Base-by-base conservation (phyloP, 2,329 filamentous ascomycete species). In the Sphaerulina musiva region DNA sequence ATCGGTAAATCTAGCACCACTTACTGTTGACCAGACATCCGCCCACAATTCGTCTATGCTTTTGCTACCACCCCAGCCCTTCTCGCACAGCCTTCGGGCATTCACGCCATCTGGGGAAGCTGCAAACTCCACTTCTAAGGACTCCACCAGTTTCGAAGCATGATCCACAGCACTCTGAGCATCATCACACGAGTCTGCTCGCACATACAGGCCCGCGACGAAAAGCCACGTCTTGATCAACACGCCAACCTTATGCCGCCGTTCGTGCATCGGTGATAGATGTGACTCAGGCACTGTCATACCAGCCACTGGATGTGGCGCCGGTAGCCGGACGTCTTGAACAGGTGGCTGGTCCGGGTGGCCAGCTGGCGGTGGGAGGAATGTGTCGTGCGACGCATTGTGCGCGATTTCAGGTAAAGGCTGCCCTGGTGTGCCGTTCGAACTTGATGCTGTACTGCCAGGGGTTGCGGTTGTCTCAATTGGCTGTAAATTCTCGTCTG, bases 221-320 rank as follows among this genome's bases (percentile, higher is more conserved):
- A 93, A 86, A 7, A 96, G 77, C 93, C 93, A 98, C 32, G 96
- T 84, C 60, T 85, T 86, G 17, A 90, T 76, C 12, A 98, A 71
- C 9, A 84, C 67, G 4, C 76, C 75, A 10, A 82, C 72, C 12
- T 76, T 78, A 54, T 82, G 79, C 51, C 77, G 78, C 48, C 80
- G 76, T 47, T 77, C 74, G 57, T 80, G 76, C 7, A 74, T 58
- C 17, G 72, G 69, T 2, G 78, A 72, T 54, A 81, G 80, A 49
- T 74, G 74, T 40, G 78, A 76, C 31, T 77, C 66, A 9, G 72
- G 66, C 17, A 67, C 57, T 5, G 70, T 63, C 14, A 68, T 67
- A 45, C 68, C 59, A 7, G 63, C 54, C 9, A 64, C 64, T 4
- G 72, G 71, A 52, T 72, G 64, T 46, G 59, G 73, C 59, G 64